Evolutionary conservation across 2,329 filamentous ascomycete genomes (phyloP), one percentile per base, ranked within the genome.

Genomic region (Chrysoporthe puriensis): DNA sequence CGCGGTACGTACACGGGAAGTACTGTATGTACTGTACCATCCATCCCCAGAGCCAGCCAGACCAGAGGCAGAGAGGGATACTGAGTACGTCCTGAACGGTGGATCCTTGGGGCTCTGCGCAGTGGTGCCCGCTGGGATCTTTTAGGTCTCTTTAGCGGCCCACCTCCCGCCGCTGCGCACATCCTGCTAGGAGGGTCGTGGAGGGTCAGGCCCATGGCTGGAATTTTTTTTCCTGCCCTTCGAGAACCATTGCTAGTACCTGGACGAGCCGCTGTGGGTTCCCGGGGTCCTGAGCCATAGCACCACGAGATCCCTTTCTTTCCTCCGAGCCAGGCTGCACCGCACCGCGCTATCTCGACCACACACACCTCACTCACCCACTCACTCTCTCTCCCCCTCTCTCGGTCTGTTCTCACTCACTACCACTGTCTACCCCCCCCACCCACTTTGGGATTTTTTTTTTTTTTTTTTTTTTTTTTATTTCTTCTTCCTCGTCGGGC

Each of bases 191-290:
- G 40, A 57, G 32, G n/a, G 34, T 36, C 14, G 54, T 14, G 50
- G 54, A 5, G 34, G 34, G 54, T 57, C 54, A 57, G 54, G 54
- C 54, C 34, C 34, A n/a, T 36, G 34, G 54, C 54, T 57, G 54
- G 54, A 57, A 57, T 57, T 57, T 57, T 40, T 32, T 26, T n/a
- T 13, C 34, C 14, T n/a, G 14, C 54, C 34, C 34, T 57, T 57
- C 32, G 34, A 57, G 54, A 57, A 57, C 6, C 6, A 57, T 54
- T 54, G 50, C 26, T 32, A 26, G 26, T 26, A 26, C 26, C 14
- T 34, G 26, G 50, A 54, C 7, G 26, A 32, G 50, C 50, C 50
- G 26, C 50, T 54, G 21, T 54, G 50, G 50, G 50, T 32, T 40
- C n/a, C 50, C 1, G 7, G 26, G 4, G 14, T 54, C 50, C 21